Base-by-base conservation (phyloP, 805 yeast species). In the Torulaspora gathmanii region DNA sequence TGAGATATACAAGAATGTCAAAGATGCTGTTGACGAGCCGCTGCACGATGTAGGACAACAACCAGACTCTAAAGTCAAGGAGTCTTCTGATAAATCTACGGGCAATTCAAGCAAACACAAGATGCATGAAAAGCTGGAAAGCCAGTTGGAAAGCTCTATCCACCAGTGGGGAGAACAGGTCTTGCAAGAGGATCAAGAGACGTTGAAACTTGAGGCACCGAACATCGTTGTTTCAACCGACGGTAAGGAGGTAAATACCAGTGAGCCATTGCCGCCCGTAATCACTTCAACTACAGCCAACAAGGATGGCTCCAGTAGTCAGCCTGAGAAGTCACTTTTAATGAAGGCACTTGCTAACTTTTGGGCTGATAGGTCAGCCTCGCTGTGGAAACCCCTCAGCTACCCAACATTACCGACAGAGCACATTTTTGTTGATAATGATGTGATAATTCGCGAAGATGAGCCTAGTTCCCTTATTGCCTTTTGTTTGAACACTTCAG, bases 301-400 rank as follows among this genome's bases (percentile, higher is more conserved):
- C 20, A 60, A 52, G 37, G 60, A 58, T 19, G 68, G 58, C 33
- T 53, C 61, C 3, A 46, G 25, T 13, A 65, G 69, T 2, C 77
- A 70, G 48, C 75, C 82, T 5, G 97, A 90, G 57, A 78, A 79
- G 53, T 78, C 82, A 17, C 83, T 96, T 0, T 65, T 93, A 28
- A 77, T 93, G 69, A 87, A 86, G 56, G 80, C 95, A 0, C 70
- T 95, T 45, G 79, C 95, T 0, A 87, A 82, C 56, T 93, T 93
- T 65, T 93, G 98, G 98, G 97, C 97, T 1, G 98, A 93, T 66
- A 71, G 99, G 57, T 86, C 98, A 1, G 93, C 97, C 0, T 83
- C 95, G 1, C 73, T 93, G 16, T 95, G 98, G 98, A 89, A 86
- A 53, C 95, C 96, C 0, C 70, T 93, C 27, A 83, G 78, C 15